These are phyloP conservation scores for Lactarius sp. DNA, from an alignment of 768 basidiomycete species.

Conservation along the genomic window DNA sequence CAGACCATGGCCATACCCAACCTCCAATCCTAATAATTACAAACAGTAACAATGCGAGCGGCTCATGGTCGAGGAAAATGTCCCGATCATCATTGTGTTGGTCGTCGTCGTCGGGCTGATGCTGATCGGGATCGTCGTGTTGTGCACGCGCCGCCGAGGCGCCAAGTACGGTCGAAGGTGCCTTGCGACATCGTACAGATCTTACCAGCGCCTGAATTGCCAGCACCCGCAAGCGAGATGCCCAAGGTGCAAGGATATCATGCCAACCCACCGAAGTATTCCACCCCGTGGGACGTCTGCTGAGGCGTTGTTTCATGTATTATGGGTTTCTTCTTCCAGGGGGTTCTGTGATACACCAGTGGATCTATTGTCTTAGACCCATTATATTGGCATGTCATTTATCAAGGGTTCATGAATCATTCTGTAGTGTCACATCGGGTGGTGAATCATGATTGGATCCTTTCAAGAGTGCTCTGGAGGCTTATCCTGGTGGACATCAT, in stretches of 20 bases:
- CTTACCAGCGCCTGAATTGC: slow-evolving; percentile 6
- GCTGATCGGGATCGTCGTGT: not conserved
- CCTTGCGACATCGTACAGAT: slow-evolving; percentile 2
- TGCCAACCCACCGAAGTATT: not conserved
- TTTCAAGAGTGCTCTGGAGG: too few relatives aligned
- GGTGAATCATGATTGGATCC: too few relatives aligned
- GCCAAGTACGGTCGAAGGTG: not conserved
- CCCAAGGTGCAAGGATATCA: not conserved
- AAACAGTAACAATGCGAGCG: not conserved
- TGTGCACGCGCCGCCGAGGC: not conserved
- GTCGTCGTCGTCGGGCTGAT: not conserved
- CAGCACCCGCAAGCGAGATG: not conserved
- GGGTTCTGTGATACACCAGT: too few relatives aligned
- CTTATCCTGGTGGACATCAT: too few relatives aligned
- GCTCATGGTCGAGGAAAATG: not conserved
- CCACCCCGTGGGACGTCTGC: not conserved
- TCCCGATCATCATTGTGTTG: slow-evolving; percentile 5
- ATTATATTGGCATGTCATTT: not conserved
- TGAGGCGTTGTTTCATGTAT: not conserved
- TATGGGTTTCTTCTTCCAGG: not conserved
- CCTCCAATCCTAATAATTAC: too few relatives aligned
- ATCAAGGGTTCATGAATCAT: not conserved
- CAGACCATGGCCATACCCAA: too few relatives aligned
- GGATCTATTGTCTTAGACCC: not conserved
- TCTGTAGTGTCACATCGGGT: not conserved